Base-by-base conservation (phyloP, 2,329 filamentous ascomycete species). In the Pseudohalonectria lignicola region DNA sequence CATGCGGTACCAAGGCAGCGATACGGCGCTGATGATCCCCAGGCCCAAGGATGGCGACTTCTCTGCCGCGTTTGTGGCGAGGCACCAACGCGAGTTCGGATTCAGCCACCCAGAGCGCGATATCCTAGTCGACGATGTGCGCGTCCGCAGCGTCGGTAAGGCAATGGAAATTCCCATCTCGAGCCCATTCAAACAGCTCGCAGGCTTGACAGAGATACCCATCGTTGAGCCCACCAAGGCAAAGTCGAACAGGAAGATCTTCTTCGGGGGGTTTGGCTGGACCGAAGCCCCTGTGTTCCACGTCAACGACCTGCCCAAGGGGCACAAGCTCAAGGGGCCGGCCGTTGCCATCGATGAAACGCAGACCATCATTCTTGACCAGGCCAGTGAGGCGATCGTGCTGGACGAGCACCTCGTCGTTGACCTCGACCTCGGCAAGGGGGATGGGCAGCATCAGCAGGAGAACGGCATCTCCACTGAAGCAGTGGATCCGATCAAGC, bases 11-110 rank as follows among this genome's bases (percentile, higher is more conserved):
- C 76, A 86, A 25, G 88, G 87, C 10, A 94, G 87, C 0, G 87
- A 94, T 54, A 92, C 86, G 7, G 85, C 87, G 1, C 69, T 94
- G 31, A 95, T 94, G 88, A 76, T 94, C 34, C 63, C 92, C 46
- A 86, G 82, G 56, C 86, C 87, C 45, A 65, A 57, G 18, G 78
- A 76, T 6, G 75, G 84, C 18, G 73, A 81, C 8, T 93, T 83
- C 83, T 82, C 79, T 1, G 95, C 88, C 59, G 87, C 86, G 0
- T 95, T 96, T 51, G 67, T 93, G 23, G 77, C 79, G 49, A 86
- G 94, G 48, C 88, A 95, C 53, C 79, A 86, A 37, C 87, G 92
- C 53, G 88, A 95, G 53, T 95, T 95, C 53, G 87, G 87, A 0
- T 95, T 95, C 52, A 93, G 84, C 0, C 66, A 94, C 3, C 70